Evolutionary conservation across 2,329 filamentous ascomycete genomes (phyloP), one percentile per base, ranked within the genome.

Genomic region (Aspergillus tubingensis): DNA sequence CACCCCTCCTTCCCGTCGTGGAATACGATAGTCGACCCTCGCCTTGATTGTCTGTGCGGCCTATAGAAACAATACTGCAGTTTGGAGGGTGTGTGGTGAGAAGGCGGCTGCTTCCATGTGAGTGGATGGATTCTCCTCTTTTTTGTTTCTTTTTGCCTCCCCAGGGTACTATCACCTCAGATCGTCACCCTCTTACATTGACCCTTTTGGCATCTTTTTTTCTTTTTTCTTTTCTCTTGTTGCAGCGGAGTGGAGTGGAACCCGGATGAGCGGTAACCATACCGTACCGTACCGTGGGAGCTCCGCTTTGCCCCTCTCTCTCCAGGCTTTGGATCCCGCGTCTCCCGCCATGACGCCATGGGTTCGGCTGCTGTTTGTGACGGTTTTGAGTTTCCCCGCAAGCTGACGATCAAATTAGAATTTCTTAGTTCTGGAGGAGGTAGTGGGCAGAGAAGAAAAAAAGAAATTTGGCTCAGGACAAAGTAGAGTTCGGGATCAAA

Each of bases 321-420:
- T 50, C n/a, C 53, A 44, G 13, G 43, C 47, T 58, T 49, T 27
- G n/a, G 25, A 30, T 52, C 55, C 62, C 50, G 59, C 59, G 43
- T n/a, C 38, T 54, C 51, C 47, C 32, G 17, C 44, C 52, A 66
- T 67, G 65, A 67, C 65, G 65, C 65, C 64, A 67, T 67, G 27
- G 30, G 55, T 54, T 61, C 48, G 49, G 48, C 30, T 57, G 19
- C 23, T 23, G 48, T 60, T 41, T 60, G 49, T 55, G 54, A 30
- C 55, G 41, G 51, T 50, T 39, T 49, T 57, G 59, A 15, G 44
- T 57, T 64, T 59, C 62, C 62, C 62, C 62, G 62, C 62, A 64
- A 62, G 52, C 58, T 64, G 55, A 59, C 57, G 48, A 54, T 62
- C 52, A 38, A 56, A 56, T 47, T 58, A 54, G 19, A 30, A 32